Evolutionary conservation across 2,329 filamentous ascomycete species (phyloP).

Genomic region (Trichoderma oligosporum): DNA sequence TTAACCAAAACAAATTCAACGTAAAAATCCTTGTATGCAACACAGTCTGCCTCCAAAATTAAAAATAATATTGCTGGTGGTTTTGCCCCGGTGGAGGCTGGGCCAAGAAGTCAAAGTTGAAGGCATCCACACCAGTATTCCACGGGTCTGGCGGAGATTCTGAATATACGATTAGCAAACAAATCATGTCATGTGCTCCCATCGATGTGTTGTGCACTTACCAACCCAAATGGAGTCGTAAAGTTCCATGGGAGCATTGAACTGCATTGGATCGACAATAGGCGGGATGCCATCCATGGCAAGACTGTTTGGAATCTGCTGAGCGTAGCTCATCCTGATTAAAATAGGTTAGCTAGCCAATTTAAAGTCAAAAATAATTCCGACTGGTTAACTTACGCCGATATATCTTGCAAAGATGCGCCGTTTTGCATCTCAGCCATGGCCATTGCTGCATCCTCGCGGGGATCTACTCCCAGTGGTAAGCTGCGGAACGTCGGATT

Average conservation of each 20-base stretch:
- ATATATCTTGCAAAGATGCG: slow-evolving; percentile 44
- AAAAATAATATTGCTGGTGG: slow-evolving; percentile 59
- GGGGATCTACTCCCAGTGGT: slow-evolving; percentile 42
- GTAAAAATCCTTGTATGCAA: not conserved
- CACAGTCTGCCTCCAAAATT: slow-evolving; percentile 6
- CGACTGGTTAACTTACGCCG: slow-evolving; percentile 32
- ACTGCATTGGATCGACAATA: slow-evolving; percentile 54
- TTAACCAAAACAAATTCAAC: not conserved
- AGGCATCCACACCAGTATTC: slow-evolving; percentile 50
- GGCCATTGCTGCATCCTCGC: slow-evolving; percentile 59
- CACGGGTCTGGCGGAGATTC: slow-evolving; percentile 57
- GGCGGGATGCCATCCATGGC: slow-evolving; percentile 44
- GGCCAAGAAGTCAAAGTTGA: slow-evolving; percentile 59
- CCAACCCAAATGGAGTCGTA: slow-evolving; percentile 68
- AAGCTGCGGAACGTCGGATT: slow-evolving; percentile 25
- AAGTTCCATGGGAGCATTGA: slow-evolving; percentile 64
- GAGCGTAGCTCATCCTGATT: slow-evolving; percentile 22
- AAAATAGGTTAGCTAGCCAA: not conserved
- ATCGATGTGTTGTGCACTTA: slow-evolving; percentile 35
- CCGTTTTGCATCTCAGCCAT: slow-evolving; percentile 65
- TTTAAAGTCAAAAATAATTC: slow-evolving; percentile 16
- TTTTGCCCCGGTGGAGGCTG: slow-evolving; percentile 57
- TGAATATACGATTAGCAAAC: slow-evolving; percentile 29
- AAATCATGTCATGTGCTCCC: not conserved
- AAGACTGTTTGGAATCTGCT: slow-evolving; percentile 36